Evolutionary conservation across 2,329 filamentous ascomycete species (phyloP).

Genomic region (Hymenoscyphus albidus): DNA sequence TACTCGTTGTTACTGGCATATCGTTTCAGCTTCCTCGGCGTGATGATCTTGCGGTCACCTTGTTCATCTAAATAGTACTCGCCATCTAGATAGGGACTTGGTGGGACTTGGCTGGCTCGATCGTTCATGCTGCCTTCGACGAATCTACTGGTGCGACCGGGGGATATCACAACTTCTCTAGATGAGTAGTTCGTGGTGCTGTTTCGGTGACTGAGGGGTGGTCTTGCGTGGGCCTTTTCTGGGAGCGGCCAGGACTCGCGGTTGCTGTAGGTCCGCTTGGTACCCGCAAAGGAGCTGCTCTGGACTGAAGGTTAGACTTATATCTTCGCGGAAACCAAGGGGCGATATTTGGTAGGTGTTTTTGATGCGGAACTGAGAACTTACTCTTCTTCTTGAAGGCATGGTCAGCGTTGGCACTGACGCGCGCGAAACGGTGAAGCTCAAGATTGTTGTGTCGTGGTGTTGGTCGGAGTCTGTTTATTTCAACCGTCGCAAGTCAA

Average conservation of each 20-base stretch:
- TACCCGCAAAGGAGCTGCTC: constrained; percentile 16
- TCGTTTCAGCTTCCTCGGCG: constrained; percentile 8
- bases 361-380: neutral
- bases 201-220: constrained; percentile 22
- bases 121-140: constrained; percentile 85
- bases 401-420: too few species aligned
- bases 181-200: constrained; percentile 30
- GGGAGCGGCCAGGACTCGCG: constrained; percentile 39
- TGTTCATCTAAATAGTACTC: constrained; percentile 21
- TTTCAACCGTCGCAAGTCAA: too few species aligned
- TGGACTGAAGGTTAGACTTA: neutral
- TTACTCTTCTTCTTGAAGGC: constrained; percentile 1
- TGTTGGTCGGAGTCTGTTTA: too few species aligned
- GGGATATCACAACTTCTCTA: constrained; percentile 24
- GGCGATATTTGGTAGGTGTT: neutral
- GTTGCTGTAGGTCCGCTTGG: constrained; percentile 35
- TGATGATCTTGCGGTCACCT: constrained; percentile 18
- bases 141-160: constrained; percentile 59
- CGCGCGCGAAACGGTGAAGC: too few species aligned
- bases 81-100: constrained; percentile 27
- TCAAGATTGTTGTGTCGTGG: too few species aligned
- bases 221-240: constrained; percentile 14
- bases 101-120: constrained; percentile 64
- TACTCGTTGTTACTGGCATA: neutral
- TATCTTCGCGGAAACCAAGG: neutral